Conservation (phyloP, 306 rosid genomes). For the Acacia confusa region DNA sequence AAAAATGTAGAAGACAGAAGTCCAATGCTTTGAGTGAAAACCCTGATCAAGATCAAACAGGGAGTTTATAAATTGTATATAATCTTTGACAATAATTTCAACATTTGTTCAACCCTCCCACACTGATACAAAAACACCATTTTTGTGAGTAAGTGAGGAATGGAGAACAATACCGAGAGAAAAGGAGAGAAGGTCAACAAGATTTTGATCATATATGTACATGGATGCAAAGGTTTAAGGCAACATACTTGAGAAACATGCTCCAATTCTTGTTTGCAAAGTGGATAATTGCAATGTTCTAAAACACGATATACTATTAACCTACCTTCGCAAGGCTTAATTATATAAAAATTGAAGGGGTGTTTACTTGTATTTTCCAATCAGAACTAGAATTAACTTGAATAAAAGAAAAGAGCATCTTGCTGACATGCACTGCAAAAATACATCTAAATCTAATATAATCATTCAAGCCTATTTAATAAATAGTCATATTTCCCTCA, state of each 20-base stretch:
- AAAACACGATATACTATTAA: background rate
- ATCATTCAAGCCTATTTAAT: conserved; percentile 6
- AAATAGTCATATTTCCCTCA: background rate
- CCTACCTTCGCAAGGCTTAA: conserved; percentile 10
- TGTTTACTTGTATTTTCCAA: conserved; percentile 2
- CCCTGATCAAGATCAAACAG: conserved; percentile 52
- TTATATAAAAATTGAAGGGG: background rate
- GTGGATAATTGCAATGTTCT: background rate
- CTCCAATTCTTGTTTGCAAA: conserved; percentile 16
- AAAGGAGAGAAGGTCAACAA: background rate
- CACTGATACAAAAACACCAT: conserved; percentile 8
- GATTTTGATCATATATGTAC: background rate
- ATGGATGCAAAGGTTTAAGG: background rate
- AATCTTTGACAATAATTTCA: conserved; percentile 10
- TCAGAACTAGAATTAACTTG: background rate
- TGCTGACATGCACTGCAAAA: background rate
- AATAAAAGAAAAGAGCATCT: background rate
- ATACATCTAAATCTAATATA: background rate
- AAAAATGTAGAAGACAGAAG: conserved; percentile 90
- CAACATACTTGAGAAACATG: background rate
- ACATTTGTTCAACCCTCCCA: conserved; percentile 13
- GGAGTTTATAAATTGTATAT: conserved; percentile 19
- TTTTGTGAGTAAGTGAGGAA: background rate
- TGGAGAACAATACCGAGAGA: background rate
- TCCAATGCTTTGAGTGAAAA: conserved; percentile 85